phyloP scores from a whole-genome alignment of 2,329 filamentous ascomycete genomes.

The Davidsoniella eucalypti region DNA sequence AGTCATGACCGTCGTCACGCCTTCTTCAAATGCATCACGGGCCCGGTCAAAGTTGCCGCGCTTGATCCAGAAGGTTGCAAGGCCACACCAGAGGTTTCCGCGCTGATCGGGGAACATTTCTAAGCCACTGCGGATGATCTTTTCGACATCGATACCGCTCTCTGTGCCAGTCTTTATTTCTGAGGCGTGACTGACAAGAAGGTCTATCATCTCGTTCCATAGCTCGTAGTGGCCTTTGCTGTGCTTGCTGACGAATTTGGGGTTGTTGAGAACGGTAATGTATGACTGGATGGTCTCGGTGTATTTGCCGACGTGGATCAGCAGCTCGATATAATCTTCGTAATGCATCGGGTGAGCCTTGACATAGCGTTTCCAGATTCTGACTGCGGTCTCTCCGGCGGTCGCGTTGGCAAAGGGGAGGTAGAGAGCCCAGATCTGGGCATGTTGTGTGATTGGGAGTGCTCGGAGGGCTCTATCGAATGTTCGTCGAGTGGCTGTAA shows the following conservation, averaged over 20 bases:
- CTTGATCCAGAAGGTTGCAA: slow-evolving; percentile 94
- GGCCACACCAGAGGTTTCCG: slow-evolving; percentile 84
- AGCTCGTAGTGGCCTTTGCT: slow-evolving; percentile 91
- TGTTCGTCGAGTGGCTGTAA: slow-evolving; percentile 69
- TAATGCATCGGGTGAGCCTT: slow-evolving; percentile 90
- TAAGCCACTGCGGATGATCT: slow-evolving; percentile 85
- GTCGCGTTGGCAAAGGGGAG: slow-evolving; percentile 81
- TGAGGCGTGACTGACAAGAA: slow-evolving; percentile 79
- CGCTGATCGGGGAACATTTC: slow-evolving; percentile 81
- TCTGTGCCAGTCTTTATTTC: slow-evolving; percentile 69
- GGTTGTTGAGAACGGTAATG: slow-evolving; percentile 81
- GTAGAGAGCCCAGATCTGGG: slow-evolving; percentile 87
- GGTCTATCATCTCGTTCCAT: slow-evolving; percentile 94
- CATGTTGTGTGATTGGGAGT: slow-evolving; percentile 85
- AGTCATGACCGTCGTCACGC: slow-evolving; percentile 95
- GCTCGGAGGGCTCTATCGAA: slow-evolving; percentile 89
- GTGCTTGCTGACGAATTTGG: slow-evolving; percentile 78
- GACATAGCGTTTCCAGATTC: slow-evolving; percentile 91
- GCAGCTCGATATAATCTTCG: slow-evolving; percentile 85
- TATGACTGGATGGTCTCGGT: slow-evolving; percentile 85
- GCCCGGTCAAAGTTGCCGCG: slow-evolving; percentile 84
- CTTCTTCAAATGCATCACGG: slow-evolving; percentile 87
- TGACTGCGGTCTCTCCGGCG: slow-evolving; percentile 76
- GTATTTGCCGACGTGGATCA: slow-evolving; percentile 66
- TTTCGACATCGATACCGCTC: slow-evolving; percentile 74